Evolutionary conservation across 768 basidiomycete species (phyloP).

Genomic region (Favolaschia claudopus): DNA sequence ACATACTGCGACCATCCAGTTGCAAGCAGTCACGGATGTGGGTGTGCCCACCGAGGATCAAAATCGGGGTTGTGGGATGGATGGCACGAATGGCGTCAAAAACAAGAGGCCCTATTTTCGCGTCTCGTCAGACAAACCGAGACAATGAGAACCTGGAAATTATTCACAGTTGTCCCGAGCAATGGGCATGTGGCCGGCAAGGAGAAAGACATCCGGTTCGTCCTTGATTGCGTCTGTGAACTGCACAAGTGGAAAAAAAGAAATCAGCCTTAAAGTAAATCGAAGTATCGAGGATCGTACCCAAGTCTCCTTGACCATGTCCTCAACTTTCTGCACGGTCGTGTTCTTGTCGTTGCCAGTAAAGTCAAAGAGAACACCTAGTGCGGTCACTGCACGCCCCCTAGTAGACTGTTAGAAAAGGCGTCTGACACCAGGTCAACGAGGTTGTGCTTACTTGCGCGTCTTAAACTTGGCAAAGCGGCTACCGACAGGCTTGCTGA

Average conservation of each 20-base stretch:
- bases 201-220: slow-evolving; percentile 83
- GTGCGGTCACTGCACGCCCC: slow-evolving; percentile 77
- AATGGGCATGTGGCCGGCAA: slow-evolving; percentile 87
- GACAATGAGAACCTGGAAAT: neutral
- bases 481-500: slow-evolving; percentile 48
- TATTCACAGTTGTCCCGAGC: slow-evolving; percentile 67
- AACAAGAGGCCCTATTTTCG: slow-evolving; percentile 71
- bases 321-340: slow-evolving; percentile 73
- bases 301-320: slow-evolving; percentile 86
- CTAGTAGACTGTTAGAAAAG: slow-evolving; percentile 30
- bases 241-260: slow-evolving; percentile 41
- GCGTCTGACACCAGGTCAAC: neutral
- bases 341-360: slow-evolving; percentile 74
- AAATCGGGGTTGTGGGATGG: slow-evolving; percentile 79
- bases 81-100: slow-evolving; percentile 76
- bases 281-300: slow-evolving; percentile 40
- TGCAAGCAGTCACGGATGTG: slow-evolving; percentile 84
- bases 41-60: slow-evolving; percentile 85
- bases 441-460: slow-evolving; percentile 55
- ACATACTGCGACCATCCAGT: slow-evolving; percentile 78
- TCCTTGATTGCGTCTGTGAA: slow-evolving; percentile 81
- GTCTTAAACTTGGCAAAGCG: slow-evolving; percentile 80
- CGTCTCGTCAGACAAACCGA: neutral
- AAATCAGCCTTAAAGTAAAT: neutral
- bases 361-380: slow-evolving; percentile 84